phyloP scores from a whole-genome alignment of 805 yeast genomes.

The Yamadazyma ubonensis region DNA sequence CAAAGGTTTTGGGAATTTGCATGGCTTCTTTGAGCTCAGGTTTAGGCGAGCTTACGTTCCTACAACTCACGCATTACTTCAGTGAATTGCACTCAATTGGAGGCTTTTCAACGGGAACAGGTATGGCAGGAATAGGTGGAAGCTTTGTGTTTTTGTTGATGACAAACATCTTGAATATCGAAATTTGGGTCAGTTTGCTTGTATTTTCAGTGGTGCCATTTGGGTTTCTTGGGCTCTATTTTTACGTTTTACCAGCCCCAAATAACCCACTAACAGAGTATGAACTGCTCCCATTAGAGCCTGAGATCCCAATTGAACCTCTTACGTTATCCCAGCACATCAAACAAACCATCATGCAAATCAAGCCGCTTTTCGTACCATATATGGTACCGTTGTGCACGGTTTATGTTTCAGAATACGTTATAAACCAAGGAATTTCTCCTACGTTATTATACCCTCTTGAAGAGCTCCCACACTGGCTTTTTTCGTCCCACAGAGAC shows the following conservation, averaged over 20 bases:
- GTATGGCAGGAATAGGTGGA: conserved; percentile 91
- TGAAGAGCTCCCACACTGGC: conserved; percentile 56
- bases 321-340: conserved; percentile 16
- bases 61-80: conserved; percentile 82
- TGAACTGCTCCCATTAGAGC: conserved; percentile 5
- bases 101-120: conserved; percentile 94
- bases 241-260: conserved; percentile 24
- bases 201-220: conserved; percentile 56
- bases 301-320: not conserved
- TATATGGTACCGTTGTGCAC: conserved; percentile 82
- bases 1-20: conserved; percentile 63
- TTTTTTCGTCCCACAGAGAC: conserved; percentile 68
- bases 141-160: conserved; percentile 66
- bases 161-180: conserved; percentile 65
- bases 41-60: conserved; percentile 83
- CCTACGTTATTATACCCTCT: conserved; percentile 84
- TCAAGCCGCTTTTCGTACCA: conserved; percentile 52
- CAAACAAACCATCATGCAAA: conserved; percentile 19
- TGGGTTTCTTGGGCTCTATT: conserved; percentile 43
- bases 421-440: conserved; percentile 87
- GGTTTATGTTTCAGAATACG: conserved; percentile 84
- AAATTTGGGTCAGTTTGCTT: conserved; percentile 54
- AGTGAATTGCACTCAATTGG: conserved; percentile 55
- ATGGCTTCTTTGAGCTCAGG: conserved; percentile 87
- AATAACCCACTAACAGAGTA: conserved; percentile 4